Evolutionary conservation across 75 land plant genomes (phyloP).

Genomic region (Picea sitchensis): DNA sequence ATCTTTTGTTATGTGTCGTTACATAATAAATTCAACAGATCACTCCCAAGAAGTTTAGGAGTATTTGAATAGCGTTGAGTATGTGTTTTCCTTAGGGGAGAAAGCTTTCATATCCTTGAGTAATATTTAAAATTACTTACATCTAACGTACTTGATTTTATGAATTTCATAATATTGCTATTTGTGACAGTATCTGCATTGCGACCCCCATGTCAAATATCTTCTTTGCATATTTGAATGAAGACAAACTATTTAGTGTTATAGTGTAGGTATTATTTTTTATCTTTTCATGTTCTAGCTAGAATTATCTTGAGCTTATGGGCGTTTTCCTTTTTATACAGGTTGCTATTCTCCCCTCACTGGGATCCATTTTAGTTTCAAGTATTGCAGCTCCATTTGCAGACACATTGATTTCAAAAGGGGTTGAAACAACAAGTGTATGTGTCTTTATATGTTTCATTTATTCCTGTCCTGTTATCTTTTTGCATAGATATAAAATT

Average conservation of each 20-base stretch:
- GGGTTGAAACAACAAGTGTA: slow-evolving; percentile 80
- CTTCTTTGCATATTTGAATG: background rate
- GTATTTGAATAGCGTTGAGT: background rate
- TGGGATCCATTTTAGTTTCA: slow-evolving; percentile 80
- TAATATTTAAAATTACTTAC: background rate
- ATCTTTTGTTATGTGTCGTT: too few relatives aligned
- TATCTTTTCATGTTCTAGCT: background rate
- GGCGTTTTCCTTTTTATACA: slow-evolving; percentile 14
- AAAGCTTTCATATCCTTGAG: background rate
- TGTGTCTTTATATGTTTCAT: slow-evolving; percentile 6
- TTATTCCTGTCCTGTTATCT: background rate
- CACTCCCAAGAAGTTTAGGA: background rate
- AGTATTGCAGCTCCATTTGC: slow-evolving; percentile 83
- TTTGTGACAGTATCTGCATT: background rate
- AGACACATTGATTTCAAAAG: slow-evolving; percentile 79
- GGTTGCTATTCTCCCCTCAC: slow-evolving; percentile 88
- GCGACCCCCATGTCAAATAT: background rate
- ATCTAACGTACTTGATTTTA: background rate
- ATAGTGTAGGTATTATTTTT: background rate
- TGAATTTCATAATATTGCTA: background rate
- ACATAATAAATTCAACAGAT: too few relatives aligned
- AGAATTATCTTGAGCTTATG: slow-evolving; percentile 2
- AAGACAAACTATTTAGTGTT: background rate
- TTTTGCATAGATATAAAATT: background rate
- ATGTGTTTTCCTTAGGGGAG: background rate